Conservation (phyloP, 2,329 filamentous ascomycete genomes). For the Pseudohalonectria lignicola region DNA sequence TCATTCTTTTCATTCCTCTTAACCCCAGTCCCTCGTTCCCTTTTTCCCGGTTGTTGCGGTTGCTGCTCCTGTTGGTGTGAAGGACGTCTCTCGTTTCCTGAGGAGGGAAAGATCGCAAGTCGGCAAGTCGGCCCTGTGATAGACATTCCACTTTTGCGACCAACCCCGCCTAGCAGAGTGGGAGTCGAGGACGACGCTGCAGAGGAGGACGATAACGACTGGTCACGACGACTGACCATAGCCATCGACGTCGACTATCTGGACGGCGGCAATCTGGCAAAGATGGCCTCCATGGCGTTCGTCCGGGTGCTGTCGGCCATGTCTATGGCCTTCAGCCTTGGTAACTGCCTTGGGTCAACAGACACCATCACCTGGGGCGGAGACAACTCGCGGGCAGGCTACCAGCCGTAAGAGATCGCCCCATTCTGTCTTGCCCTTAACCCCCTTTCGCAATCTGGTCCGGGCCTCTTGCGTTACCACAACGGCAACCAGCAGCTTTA, state of each 20-base stretch:
- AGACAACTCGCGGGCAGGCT: constrained; percentile 41
- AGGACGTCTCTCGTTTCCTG: not conserved
- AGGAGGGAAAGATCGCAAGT: too few relatives aligned
- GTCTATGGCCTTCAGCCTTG: constrained; percentile 20
- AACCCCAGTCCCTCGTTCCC: not conserved
- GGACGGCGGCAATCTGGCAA: too few relatives aligned
- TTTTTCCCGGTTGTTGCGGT: not conserved
- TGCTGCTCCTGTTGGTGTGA: not conserved
- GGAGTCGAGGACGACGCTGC: too few relatives aligned
- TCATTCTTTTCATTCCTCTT: not conserved
- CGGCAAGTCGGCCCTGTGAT: too few relatives aligned
- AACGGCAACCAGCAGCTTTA: too few relatives aligned
- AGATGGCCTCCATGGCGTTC: not conserved
- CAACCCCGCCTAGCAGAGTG: too few relatives aligned
- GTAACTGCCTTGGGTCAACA: constrained; percentile 27
- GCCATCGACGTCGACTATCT: too few relatives aligned
- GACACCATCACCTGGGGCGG: constrained; percentile 51
- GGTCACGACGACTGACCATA: too few relatives aligned
- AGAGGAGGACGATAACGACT: too few relatives aligned
- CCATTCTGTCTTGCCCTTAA: too few relatives aligned
- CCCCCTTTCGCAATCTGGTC: not conserved
- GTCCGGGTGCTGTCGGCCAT: constrained; percentile 7
- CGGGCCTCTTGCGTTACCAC: too few relatives aligned
- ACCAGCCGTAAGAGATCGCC: constrained; percentile 41
- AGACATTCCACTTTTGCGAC: not conserved